Evolutionary conservation across 164 flowering plant genomes (phyloP).

Genomic region (Annona squamosa): DNA sequence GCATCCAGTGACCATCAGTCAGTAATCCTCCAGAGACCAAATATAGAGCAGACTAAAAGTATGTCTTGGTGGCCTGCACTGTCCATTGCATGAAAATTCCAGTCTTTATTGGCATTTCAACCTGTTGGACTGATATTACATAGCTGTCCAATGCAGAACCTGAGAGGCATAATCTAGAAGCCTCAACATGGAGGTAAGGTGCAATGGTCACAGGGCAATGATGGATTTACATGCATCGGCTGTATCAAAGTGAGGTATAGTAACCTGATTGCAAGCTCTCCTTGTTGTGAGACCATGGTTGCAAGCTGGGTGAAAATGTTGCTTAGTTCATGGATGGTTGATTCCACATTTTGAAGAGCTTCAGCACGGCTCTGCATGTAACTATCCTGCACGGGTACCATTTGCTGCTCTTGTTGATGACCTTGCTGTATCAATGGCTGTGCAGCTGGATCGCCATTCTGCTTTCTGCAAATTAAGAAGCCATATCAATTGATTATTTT

Average conservation of each 20-base stretch:
- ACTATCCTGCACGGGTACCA: slow-evolving; percentile 85
- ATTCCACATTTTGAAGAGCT: slow-evolving; percentile 97
- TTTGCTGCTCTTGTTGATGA: slow-evolving; percentile 63
- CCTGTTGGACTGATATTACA: neutral
- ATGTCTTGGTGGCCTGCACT: neutral
- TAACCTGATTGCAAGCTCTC: slow-evolving; percentile 93
- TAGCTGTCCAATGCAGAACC: neutral
- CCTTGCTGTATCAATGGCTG: slow-evolving; percentile 41
- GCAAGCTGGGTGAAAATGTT: slow-evolving; percentile 93
- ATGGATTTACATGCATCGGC: neutral
- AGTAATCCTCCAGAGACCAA: neutral
- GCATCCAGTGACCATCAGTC: neutral
- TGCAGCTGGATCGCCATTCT: slow-evolving; percentile 49
- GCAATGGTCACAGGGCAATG: neutral
- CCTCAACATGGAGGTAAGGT: neutral
- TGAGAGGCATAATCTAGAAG: too few relatives aligned
- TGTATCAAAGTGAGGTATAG: neutral
- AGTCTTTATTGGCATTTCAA: neutral
- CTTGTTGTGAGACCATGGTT: slow-evolving; percentile 96
- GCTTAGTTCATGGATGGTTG: slow-evolving; percentile 88
- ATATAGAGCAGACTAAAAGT: neutral
- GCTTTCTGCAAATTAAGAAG: slow-evolving; percentile 41
- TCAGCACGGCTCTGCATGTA: slow-evolving; percentile 99
- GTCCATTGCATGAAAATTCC: neutral
- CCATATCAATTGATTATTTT: neutral